These are phyloP conservation scores for Rauvolfia tetraphylla DNA, from an alignment of 257 asterid genomes.

Conservation along the genomic window DNA sequence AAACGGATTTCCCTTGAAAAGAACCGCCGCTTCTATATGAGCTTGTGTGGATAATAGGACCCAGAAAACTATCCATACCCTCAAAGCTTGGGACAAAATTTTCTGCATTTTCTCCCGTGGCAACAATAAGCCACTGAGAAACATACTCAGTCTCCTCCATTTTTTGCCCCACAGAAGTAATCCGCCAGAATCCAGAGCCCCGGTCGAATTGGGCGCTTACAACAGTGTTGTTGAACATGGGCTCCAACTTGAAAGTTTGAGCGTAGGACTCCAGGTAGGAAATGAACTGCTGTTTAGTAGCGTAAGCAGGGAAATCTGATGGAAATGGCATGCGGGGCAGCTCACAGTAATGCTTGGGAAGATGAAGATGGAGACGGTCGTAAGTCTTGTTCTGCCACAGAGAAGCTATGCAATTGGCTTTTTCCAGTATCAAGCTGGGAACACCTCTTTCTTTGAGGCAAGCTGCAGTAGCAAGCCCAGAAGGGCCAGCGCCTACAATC, in stretches of 20 bases:
- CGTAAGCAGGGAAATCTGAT: conserved; percentile 27
- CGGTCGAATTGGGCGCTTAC: conserved; percentile 26
- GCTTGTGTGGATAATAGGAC: conserved; percentile 33
- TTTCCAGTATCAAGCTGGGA: conserved; percentile 29
- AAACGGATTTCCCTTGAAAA: conserved; percentile 31
- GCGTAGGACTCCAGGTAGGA: conserved; percentile 31
- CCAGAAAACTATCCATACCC: conserved; percentile 32
- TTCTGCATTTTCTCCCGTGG: conserved; percentile 51
- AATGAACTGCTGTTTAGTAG: conserved; percentile 30
- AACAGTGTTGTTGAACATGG: conserved; percentile 25
- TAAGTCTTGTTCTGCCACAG: conserved; percentile 39
- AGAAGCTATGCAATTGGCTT: conserved; percentile 40
- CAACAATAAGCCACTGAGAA: conserved; percentile 35
- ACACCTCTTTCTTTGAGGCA: conserved; percentile 31
- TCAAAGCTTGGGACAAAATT: conserved; percentile 31
- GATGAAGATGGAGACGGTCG: conserved; percentile 36
- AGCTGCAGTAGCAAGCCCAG: conserved; percentile 42
- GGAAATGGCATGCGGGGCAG: conserved; percentile 35
- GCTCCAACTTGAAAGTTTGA: conserved; percentile 22
- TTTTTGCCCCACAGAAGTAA: conserved; percentile 7
- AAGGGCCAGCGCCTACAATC: conserved; percentile 43
- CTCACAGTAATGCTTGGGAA: conserved; percentile 37
- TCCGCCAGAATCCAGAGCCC: conserved; percentile 24
- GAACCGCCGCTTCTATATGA: conserved; percentile 30
- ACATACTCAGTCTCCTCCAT: conserved; percentile 30